phyloP scores from a whole-genome alignment of 1,284 basidiomycete genomes.

The Mycena citricolor region DNA sequence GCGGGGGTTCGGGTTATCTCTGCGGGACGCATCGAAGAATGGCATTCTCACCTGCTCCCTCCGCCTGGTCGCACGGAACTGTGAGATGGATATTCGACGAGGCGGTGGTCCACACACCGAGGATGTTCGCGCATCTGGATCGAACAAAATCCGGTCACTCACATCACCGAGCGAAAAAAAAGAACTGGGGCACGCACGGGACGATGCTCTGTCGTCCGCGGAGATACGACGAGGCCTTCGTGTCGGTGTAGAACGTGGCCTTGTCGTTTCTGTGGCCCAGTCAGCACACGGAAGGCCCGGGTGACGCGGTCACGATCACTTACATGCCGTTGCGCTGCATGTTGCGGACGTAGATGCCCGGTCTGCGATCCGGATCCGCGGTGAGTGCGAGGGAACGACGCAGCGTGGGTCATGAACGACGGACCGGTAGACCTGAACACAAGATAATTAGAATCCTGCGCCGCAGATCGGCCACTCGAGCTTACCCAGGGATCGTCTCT shows the following conservation, averaged over 20 bases:
- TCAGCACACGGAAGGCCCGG: conserved; percentile 6
- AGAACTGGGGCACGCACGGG: conserved; percentile 44
- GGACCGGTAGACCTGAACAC: conserved; percentile 8
- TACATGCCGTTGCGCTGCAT: conserved; percentile 70
- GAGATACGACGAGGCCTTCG: conserved; percentile 53
- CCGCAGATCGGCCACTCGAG: conserved; percentile 2
- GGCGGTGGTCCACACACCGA: conserved; percentile 38
- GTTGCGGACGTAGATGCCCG: conserved; percentile 67
- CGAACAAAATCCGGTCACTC: background rate
- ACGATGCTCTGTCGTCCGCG: conserved; percentile 67
- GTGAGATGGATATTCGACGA: background rate
- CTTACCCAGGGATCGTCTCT: conserved; percentile 74
- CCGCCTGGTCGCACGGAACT: conserved; percentile 38
- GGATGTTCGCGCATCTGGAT: conserved; percentile 62
- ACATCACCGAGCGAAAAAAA: conserved; percentile 1
- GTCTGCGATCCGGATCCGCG: conserved; percentile 33
- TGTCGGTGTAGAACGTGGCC: conserved; percentile 69
- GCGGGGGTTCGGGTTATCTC: conserved; percentile 16
- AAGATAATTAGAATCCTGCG: background rate
- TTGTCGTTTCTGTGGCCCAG: conserved; percentile 57
- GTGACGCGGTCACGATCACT: conserved; percentile 23
- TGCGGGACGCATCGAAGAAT: background rate
- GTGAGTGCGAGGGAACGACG: background rate
- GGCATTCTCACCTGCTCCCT: conserved; percentile 45
- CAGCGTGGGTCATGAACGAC: too few species aligned